Base-by-base conservation (phyloP, 306 rosid genomes). In the Castanea sativa region DNA sequence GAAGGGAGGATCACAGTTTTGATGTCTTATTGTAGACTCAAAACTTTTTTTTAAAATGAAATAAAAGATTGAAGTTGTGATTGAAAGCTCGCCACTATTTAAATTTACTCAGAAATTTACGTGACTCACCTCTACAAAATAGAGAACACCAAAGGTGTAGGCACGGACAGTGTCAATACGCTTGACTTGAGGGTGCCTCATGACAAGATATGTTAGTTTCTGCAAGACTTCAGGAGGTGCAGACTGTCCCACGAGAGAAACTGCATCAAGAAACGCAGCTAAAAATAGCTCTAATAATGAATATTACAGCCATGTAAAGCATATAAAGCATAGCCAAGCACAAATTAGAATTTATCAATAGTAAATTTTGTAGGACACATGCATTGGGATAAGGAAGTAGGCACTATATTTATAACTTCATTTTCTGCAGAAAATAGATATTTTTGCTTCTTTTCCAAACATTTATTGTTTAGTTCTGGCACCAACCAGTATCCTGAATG, bases 91-190 rank as follows among this genome's bases (percentile, higher is more conserved):
- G 4, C 10, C 14, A 30, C 71, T 65, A 32, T 33, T 32, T 65
- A 32, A 32, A 6, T 18, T 32, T 65, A 32, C 19, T 7, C 23
- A 16, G 45, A 30, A 18, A 32, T 65, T 29, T 30, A 18, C 43
- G 20, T 5, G 60, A 78, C 87, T 76, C 74, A 95, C 98, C 99
- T 95, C 99, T 9, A 95, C 99, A 81, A 95, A 95, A 86, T 93
- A 95, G 71, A 95, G 92, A 84, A 79, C 99, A 1, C 99, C 99
- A 73, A 95, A 95, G 73, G 98, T 95, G 89, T 95, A 95, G 5
- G 99, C 99, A 0, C 99, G 98, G 77, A 95, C 96, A 7, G 99
- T 95, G 85, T 95, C 99, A 20, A 96, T 67, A 0, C 98, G 97
- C 78, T 91, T 87, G 77, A 96, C 85, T 76, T 69, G 45, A 52